A percentile compares a stretch with the other conserved stretches of the same genome.
phyloP scores from a whole-genome alignment of 2,329 filamentous ascomycete genomes.

The Diaporthe citrichinensis region DNA sequence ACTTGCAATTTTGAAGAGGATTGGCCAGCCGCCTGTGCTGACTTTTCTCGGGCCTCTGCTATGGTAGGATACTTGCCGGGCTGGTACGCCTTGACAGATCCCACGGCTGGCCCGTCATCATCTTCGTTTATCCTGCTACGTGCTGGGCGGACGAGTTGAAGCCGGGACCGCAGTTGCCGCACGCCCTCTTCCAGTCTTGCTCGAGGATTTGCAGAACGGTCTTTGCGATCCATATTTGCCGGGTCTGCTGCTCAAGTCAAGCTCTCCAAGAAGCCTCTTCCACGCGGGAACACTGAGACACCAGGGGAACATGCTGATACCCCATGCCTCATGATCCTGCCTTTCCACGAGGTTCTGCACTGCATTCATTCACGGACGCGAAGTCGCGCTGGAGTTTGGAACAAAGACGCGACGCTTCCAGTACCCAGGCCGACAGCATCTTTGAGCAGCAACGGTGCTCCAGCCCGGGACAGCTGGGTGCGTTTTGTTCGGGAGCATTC shows the following conservation, averaged over 20 bases:
- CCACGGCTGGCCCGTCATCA: neutral
- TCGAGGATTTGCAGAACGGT: neutral
- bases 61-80: constrained; percentile 2
- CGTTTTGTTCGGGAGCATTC: constrained; percentile 36
- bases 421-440: neutral
- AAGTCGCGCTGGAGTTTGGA: neutral
- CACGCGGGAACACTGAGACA: neutral
- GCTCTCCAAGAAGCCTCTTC: neutral
- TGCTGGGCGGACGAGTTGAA: constrained; percentile 6
- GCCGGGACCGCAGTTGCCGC: neutral
- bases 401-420: constrained; percentile 31
- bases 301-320: constrained; percentile 4
- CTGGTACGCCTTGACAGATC: constrained; percentile 5
- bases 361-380: constrained; percentile 29
- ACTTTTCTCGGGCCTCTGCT: neutral
- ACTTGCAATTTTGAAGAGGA: neutral
- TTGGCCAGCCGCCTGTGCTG: neutral
- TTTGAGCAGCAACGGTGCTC: constrained; percentile 14
- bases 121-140: neutral
- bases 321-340: neutral
- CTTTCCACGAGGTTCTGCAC: neutral
- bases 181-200: neutral
- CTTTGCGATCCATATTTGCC: constrained; percentile 6
- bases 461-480: neutral
- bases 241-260: neutral